Base-by-base conservation (phyloP, 495 filamentous ascomycete species). In the Aspergillus bertholletiae region DNA sequence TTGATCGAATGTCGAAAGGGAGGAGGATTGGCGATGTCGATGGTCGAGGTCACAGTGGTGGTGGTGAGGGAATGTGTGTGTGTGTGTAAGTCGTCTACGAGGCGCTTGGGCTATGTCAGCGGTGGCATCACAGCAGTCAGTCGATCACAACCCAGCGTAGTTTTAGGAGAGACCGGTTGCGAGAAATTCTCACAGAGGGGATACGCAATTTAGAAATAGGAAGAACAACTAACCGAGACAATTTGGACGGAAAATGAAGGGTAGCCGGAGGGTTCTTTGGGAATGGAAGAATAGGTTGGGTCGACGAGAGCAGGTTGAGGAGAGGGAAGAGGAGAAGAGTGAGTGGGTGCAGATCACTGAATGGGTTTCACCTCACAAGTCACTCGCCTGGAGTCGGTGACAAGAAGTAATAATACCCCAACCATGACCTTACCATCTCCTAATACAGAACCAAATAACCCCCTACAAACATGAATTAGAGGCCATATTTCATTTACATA, bases 71-170 rank as follows among this genome's bases (percentile, higher is more conserved):
- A 48, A 59, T 53, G 43, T 23, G 57, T 56, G 21, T 39, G 52
- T 51, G 62, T 53, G 43, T 23, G 57, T 56, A 50, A 56, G 63
- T 64, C 50, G 61, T 70, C 67, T 70, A 70, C 65, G 62, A 73
- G 71, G 71, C 71, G 71, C 67, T 73, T 68, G 63, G 66, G 66
- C 66, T 64, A 70, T 67, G 73, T 74, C 70, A 76, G 73, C 70
- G 68, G 62, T 73, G 70, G 58, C 57, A 68, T 65, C 67, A 58
- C 61, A 60, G 61, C 49, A 28, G n/a, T n/a, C n/a, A 30, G 53
- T 56, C 44, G 53, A 57, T 46, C 55, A 56, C 64, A 57, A 55
- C 48, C 58, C 51, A 46, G 61, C 57, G 58, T 55, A 21, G 57
- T 58, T 54, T 55, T 61, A 61, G 57, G 61, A 57, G 58, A 63